phyloP scores from a whole-genome alignment of 345 rosid species.

The Eucalyptus erythrocorys region DNA sequence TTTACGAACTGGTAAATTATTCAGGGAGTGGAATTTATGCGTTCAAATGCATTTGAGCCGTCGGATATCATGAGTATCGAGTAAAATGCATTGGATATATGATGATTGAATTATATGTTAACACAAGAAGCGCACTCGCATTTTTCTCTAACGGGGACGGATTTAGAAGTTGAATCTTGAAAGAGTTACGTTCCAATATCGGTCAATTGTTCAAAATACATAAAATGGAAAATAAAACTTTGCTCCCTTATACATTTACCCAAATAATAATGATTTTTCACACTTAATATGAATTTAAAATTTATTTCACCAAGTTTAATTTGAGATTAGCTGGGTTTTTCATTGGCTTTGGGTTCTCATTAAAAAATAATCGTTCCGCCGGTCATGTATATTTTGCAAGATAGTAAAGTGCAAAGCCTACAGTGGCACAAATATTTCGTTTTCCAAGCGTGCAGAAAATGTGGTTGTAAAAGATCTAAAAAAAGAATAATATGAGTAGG shows the following conservation, averaged over 20 bases:
- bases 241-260: neutral
- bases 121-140: neutral
- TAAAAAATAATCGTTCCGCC: neutral
- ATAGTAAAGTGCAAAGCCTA: neutral
- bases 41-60: neutral
- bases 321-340: neutral
- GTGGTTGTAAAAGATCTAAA: accelerated
- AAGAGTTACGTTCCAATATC: neutral
- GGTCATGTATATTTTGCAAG: neutral
- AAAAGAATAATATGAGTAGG: neutral
- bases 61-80: neutral
- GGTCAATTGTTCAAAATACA: neutral
- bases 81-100: neutral
- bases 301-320: neutral
- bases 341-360: neutral
- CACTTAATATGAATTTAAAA: neutral
- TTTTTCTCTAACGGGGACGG: neutral
- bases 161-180: neutral
- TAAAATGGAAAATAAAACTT: neutral
- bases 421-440: neutral
- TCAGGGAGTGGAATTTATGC: neutral
- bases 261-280: neutral
- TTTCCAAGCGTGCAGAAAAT: neutral
- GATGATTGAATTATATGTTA: neutral
- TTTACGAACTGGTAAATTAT: neutral